Base-by-base conservation (phyloP, 1,284 basidiomycete species). In the Leccinum griseonigrum region DNA sequence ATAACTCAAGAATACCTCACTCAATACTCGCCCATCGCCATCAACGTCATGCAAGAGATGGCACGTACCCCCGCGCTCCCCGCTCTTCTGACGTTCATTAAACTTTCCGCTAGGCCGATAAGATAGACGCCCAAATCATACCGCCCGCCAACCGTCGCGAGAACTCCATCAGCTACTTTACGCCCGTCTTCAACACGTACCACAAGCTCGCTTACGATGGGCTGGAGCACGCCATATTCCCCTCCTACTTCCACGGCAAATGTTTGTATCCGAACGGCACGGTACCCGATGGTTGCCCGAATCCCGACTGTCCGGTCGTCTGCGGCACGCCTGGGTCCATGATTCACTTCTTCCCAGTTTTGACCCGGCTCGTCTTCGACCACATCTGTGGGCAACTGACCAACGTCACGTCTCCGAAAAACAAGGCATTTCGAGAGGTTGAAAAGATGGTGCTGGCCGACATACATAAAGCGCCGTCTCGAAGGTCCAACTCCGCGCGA, bases 301-400 rank as follows among this genome's bases (percentile, higher is more conserved):
- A 91, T 67, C 88, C 89, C 32, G 84, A 90, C 70, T 91, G 90
- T 71, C 83, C 87, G 36, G 81, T 89, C 61, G 82, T 90, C 51
- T 91, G 89, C 67, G 89, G 90, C 68, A 91, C 89, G 6, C 87
- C 90, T n/a, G 89, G 89, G 14, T 91, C 88, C 7, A 75, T 91
- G 66, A 82, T 87, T 7, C 87, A 90, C 74, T 88, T 85, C 76
- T 91, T 81, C 72, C 59, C 76, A 10, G 78, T 68, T 29, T 76
- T 91, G 31, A 69, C 76, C 46, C 75, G 68, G 60, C 82, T 87
- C 69, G 83, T 79, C 7, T 86, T 78, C 74, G 77, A 83, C 56
- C 64, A 78, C 59, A 81, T 81, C n/a, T 71, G 64, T 31, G 62
- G 66, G 9, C 64, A 78, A 26, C 67, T 86, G 36, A 61, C 73